A percentile compares a stretch with the other conserved stretches of the same genome.
phyloP scores from a whole-genome alignment of 495 filamentous ascomycete genomes.

The Hypoxylon cercidicola region DNA sequence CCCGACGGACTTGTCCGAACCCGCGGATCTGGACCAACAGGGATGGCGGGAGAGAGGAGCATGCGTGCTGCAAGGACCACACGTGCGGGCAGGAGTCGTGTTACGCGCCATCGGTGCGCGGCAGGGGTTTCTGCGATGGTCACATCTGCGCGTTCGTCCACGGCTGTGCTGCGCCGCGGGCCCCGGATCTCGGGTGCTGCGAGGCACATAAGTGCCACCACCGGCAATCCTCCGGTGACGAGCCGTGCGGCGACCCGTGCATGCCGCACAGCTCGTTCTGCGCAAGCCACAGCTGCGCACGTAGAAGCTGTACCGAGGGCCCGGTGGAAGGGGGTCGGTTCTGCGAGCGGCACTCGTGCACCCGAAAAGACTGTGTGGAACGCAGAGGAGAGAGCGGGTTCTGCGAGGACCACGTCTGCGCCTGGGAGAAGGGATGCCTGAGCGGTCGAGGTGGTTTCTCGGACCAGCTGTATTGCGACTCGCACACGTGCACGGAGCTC shows the following conservation, averaged over 20 bases:
- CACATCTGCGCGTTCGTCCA: conserved; percentile 29
- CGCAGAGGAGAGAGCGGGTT: conserved; percentile 25
- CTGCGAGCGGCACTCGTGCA: conserved; percentile 23
- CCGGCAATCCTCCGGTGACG: too few relatives aligned
- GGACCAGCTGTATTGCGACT: conserved; percentile 32
- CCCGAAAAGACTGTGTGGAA: conserved; percentile 23
- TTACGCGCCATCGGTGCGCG: conserved; percentile 17
- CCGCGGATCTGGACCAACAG: conserved; percentile 31
- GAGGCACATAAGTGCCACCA: conserved; percentile 26
- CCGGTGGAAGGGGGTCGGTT: conserved; percentile 21
- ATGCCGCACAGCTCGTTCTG: conserved; percentile 32
- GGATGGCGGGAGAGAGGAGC: conserved; percentile 12
- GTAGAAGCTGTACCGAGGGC: conserved; percentile 21
- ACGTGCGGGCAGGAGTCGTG: conserved; percentile 28
- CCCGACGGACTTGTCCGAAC: conserved; percentile 27
- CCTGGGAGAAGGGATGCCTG: conserved; percentile 29
- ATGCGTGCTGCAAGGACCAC: conserved; percentile 31
- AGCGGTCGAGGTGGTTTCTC: conserved; percentile 21
- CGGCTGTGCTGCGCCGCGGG: conserved; percentile 18
- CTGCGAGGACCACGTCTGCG: conserved; percentile 31
- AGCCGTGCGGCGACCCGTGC: conserved; percentile 17
- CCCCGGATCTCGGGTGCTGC: conserved; percentile 21
- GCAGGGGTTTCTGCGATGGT: conserved; percentile 28
- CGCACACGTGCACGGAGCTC: conserved; percentile 27
- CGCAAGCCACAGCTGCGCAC: conserved; percentile 20